Base-by-base conservation (phyloP, 345 rosid species). In the Eucalyptus curtisii region DNA sequence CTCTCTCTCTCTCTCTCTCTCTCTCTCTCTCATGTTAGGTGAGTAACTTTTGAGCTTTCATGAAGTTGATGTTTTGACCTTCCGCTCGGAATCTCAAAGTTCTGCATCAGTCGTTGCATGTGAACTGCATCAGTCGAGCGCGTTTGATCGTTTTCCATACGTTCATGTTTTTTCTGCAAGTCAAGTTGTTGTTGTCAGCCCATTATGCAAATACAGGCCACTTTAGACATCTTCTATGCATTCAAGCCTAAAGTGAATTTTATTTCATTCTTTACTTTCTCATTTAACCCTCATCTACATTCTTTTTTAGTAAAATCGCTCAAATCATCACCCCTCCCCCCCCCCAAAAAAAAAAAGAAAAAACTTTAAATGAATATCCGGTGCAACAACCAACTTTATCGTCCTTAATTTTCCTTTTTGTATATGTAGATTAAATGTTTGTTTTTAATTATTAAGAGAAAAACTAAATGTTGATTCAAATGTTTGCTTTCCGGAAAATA, bases 331-430 rank as follows among this genome's bases (percentile, higher is more conserved):
- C 20, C 52, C 52, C 50, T 0, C 17, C 1, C 49, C 7, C 3
- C 6, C 50, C n/a, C n/a, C n/a, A n/a, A n/a, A n/a, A n/a, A 2
- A 49, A 14, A 49, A 1, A 50, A 50, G 17, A 0, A 6, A 50
- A 50, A 50, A 3, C 3, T 3, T 7, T 17, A 50, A 50, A 50
- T 50, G 53, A 17, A 50, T 50, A 50, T 50, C 53, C 53, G 8
- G 53, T 52, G 27, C 42, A 31, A 16, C 20, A 66, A 31, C 42
- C 42, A 31, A 66, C 37, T 66, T 68, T 31, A 8, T 68, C 79
- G 3, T 66, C 79, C 22, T 68, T 68, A 19, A 66, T 66, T 66
- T 31, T 66, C 24, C 40, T 66, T 31, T n/a, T 15, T 31, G 22
- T 16, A 10, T n/a, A 31, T 66, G 79, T 16, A 66, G 79, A 64